These are phyloP conservation scores for Zymoseptoria tritici DNA, from an alignment of 2,329 filamentous ascomycete genomes.

Conservation along the genomic window DNA sequence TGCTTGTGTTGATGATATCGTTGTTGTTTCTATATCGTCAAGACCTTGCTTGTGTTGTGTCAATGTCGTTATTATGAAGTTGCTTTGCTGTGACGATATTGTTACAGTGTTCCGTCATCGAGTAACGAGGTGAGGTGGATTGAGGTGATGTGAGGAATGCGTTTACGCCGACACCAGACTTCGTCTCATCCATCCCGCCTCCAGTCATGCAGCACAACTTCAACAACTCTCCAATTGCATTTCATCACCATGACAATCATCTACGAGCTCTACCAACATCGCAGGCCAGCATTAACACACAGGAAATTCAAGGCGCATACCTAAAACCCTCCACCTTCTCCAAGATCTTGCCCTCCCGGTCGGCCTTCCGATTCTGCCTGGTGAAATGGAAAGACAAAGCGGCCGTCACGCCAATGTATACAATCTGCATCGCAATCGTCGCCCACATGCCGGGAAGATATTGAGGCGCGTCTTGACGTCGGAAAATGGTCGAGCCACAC, in stretches of 20 bases:
- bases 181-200: too few species aligned
- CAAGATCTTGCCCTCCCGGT: constrained; percentile 9
- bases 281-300: too few species aligned
- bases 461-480: constrained; percentile 12
- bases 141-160: too few species aligned
- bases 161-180: too few species aligned
- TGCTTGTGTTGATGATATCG: background rate
- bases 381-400: constrained; percentile 12
- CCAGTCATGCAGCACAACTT: too few species aligned
- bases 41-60: background rate
- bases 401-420: constrained; percentile 11
- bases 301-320: constrained; percentile 3
- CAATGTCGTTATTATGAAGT: too few species aligned
- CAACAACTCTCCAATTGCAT: too few species aligned
- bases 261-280: background rate
- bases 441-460: constrained; percentile 18
- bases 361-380: constrained; percentile 13
- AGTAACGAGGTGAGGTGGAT: too few species aligned
- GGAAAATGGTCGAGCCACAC: constrained; percentile 10
- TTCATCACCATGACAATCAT: background rate
- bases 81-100: too few species aligned
- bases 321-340: constrained; percentile 14
- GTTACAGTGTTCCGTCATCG: too few species aligned
- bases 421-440: constrained; percentile 13
- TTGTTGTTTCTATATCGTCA: background rate